These are phyloP conservation scores for Cudoniella acicularis DNA, from an alignment of 495 filamentous ascomycete species.

Conservation along the genomic window DNA sequence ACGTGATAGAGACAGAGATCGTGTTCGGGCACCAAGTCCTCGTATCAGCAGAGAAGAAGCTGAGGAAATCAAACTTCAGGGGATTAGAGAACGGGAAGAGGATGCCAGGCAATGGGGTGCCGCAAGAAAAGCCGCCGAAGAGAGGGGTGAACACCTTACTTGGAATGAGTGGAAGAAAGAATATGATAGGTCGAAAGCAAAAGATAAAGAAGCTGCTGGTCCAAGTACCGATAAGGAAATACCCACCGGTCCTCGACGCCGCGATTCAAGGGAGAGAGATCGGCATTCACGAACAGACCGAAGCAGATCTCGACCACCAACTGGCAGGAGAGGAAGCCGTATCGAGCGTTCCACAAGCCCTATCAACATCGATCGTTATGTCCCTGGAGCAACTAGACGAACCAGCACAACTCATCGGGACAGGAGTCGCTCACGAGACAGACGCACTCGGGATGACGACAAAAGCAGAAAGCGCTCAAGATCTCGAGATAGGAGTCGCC, in stretches of 20 bases:
- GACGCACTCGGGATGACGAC: background rate
- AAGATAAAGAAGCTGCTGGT: slow-evolving; percentile 2
- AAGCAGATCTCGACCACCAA: slow-evolving; percentile 22
- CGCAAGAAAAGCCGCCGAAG: slow-evolving; percentile 2
- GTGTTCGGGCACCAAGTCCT: slow-evolving; percentile 27
- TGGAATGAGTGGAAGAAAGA: slow-evolving; percentile 5
- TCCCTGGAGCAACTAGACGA: slow-evolving; percentile 32
- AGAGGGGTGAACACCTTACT: background rate
- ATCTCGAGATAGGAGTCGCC: background rate
- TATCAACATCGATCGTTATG: slow-evolving; percentile 52
- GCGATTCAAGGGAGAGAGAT: slow-evolving; percentile 20
- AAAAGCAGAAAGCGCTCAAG: background rate
- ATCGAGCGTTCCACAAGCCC: slow-evolving; percentile 40
- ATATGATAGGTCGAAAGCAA: background rate
- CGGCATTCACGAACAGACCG: slow-evolving; percentile 8
- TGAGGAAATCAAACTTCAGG: slow-evolving; percentile 20
- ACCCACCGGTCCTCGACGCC: slow-evolving; percentile 6
- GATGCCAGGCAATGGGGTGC: slow-evolving; percentile 5
- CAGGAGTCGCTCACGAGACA: slow-evolving; percentile 9
- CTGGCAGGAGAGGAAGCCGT: slow-evolving; percentile 29
- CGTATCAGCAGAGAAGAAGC: slow-evolving; percentile 1
- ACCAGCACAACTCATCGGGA: slow-evolving; percentile 10
- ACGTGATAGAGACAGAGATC: slow-evolving; percentile 19
- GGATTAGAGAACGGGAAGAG: slow-evolving; percentile 19
- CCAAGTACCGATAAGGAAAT: background rate